phyloP scores from a whole-genome alignment of 352 stramenopile species.

The Globisporangium perplexum region DNA sequence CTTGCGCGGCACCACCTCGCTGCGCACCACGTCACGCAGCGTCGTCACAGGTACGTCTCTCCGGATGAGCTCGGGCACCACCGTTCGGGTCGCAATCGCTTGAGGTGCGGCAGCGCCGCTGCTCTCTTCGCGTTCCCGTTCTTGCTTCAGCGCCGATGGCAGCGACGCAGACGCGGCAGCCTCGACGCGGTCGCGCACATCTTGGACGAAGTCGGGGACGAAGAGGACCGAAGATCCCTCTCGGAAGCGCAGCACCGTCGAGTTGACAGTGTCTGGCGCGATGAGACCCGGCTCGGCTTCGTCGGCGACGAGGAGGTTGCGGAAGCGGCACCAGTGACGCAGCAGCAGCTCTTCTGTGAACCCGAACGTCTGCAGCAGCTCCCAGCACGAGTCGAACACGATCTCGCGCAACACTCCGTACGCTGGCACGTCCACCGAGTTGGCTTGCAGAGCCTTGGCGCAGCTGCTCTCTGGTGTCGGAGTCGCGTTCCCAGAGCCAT shows the following conservation, averaged over 20 bases:
- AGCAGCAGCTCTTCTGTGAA: constrained; percentile 30
- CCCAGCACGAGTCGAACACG: constrained; percentile 64
- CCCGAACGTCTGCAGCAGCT: constrained; percentile 45
- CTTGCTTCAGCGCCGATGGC: background rate
- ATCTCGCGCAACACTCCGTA: constrained; percentile 53
- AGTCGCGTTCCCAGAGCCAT: constrained; percentile 40
- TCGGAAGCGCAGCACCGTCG: constrained; percentile 41
- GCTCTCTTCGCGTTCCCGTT: background rate
- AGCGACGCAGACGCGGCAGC: background rate
- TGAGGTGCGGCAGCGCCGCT: background rate
- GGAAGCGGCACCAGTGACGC: constrained; percentile 62
- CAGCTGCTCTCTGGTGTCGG: constrained; percentile 10
- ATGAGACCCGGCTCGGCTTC: constrained; percentile 10
- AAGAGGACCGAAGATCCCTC: constrained; percentile 67
- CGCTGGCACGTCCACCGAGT: constrained; percentile 15
- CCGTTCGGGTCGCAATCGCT: constrained; percentile 3
- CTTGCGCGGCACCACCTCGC: constrained; percentile 39
- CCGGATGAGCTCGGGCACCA: constrained; percentile 41
- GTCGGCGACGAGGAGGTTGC: constrained; percentile 52
- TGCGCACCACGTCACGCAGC: constrained; percentile 26
- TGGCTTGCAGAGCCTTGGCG: constrained; percentile 16
- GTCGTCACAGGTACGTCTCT: constrained; percentile 40
- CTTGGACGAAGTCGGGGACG: constrained; percentile 32
- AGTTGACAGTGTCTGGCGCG: constrained; percentile 6
- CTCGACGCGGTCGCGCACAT: constrained; percentile 37